Conservation (phyloP, 2,329 filamentous ascomycete species). For the Fusarium sublunatum region DNA sequence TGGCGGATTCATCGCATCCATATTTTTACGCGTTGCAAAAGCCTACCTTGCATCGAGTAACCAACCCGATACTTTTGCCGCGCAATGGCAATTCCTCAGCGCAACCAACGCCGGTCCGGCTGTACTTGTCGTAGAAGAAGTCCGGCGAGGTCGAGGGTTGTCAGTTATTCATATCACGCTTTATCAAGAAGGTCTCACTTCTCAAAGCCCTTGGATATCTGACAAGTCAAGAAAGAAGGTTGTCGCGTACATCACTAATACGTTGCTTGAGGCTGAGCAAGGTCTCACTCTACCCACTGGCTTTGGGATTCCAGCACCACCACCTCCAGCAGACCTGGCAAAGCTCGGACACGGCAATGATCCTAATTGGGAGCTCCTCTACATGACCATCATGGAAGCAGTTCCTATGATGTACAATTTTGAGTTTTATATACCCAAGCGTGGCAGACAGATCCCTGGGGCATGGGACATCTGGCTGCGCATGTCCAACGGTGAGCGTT, state of each 20-base stretch:
- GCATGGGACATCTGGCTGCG: constrained; percentile 66
- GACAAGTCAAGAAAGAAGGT: constrained; percentile 48
- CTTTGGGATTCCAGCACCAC: constrained; percentile 36
- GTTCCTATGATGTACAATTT: constrained; percentile 46
- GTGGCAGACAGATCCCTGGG: constrained; percentile 12
- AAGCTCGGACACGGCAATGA: constrained; percentile 16
- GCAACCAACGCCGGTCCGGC: constrained; percentile 54
- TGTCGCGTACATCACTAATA: constrained; percentile 56
- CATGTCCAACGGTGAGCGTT: constrained; percentile 67
- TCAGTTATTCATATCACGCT: constrained; percentile 58
- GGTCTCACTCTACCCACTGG: constrained; percentile 48
- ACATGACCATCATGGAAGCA: constrained; percentile 37
- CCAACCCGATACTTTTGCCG: constrained; percentile 54
- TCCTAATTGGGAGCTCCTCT: constrained; percentile 30
- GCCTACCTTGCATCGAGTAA: constrained; percentile 49
- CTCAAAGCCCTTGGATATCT: constrained; percentile 52
- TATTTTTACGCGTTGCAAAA: constrained; percentile 53
- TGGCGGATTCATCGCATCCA: constrained; percentile 59
- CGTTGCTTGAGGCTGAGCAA: constrained; percentile 38
- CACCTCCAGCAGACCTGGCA: constrained; percentile 36
- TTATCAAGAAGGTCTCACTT: constrained; percentile 53
- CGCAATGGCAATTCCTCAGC: constrained; percentile 56
- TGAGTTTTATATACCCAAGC: constrained; percentile 47
- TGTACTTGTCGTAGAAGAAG: constrained; percentile 54
- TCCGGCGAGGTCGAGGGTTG: constrained; percentile 56